Conservation (phyloP, 2,329 filamentous ascomycete species). For the Claviceps sp. region DNA sequence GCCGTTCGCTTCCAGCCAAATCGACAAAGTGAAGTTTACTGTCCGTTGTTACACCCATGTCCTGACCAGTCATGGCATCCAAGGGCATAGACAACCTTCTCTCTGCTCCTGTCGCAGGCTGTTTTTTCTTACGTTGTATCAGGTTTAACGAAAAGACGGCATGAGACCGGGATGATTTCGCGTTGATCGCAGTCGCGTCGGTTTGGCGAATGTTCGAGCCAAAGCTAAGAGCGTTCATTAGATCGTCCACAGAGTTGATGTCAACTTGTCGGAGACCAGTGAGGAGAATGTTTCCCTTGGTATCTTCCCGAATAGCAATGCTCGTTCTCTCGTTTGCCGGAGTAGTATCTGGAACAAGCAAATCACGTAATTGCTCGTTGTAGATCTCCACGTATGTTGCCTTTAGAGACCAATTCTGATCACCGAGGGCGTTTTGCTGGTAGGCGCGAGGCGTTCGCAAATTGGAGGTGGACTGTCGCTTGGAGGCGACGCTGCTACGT, state of each 20-base stretch:
- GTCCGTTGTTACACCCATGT: slow-evolving; percentile 69
- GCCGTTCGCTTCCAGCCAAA: slow-evolving; percentile 85
- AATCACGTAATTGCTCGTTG: slow-evolving; percentile 87
- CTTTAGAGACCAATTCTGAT: slow-evolving; percentile 81
- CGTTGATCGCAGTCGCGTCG: slow-evolving; percentile 93
- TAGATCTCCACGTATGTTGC: slow-evolving; percentile 97
- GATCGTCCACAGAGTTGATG: slow-evolving; percentile 82
- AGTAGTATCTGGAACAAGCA: slow-evolving; percentile 65
- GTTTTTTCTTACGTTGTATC: slow-evolving; percentile 64
- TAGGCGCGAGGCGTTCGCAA: slow-evolving; percentile 71
- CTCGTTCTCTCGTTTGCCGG: slow-evolving; percentile 55
- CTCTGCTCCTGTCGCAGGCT: slow-evolving; percentile 44
- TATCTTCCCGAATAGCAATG: slow-evolving; percentile 89
- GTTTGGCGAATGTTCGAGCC: slow-evolving; percentile 92
- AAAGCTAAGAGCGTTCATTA: slow-evolving; percentile 79
- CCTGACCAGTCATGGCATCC: slow-evolving; percentile 57
- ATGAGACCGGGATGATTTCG: slow-evolving; percentile 92
- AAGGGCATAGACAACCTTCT: slow-evolving; percentile 80
- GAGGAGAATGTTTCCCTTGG: slow-evolving; percentile 85
- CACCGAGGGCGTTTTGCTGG: slow-evolving; percentile 33
- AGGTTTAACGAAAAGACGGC: slow-evolving; percentile 94
- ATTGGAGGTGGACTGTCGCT: slow-evolving; percentile 35
- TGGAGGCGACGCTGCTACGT: slow-evolving; percentile 38
- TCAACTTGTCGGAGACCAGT: slow-evolving; percentile 80
- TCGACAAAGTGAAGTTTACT: slow-evolving; percentile 99